These are phyloP conservation scores for Lineolata rhizophorae DNA, from an alignment of 495 filamentous ascomycete species.

Conservation along the genomic window DNA sequence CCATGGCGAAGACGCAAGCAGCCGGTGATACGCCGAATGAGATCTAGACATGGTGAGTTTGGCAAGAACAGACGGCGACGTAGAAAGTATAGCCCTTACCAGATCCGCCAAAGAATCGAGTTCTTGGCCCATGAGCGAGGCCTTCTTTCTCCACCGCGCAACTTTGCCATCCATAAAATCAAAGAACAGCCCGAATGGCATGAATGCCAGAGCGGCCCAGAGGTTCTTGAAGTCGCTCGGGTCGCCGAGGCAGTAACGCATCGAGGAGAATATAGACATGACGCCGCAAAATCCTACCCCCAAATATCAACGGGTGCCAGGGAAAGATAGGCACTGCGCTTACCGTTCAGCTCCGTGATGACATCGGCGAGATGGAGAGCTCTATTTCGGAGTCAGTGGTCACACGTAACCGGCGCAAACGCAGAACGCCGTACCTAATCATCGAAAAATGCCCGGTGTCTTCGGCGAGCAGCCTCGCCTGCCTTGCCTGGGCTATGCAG, in stretches of 20 bases:
- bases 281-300: constrained; percentile 50
- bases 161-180: constrained; percentile 97
- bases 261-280: constrained; percentile 87
- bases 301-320: constrained; percentile 1
- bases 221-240: constrained; percentile 40
- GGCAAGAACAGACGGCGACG: neutral
- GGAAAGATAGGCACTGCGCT: neutral
- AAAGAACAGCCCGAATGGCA: constrained; percentile 91
- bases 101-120: constrained; percentile 92
- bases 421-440: constrained; percentile 44
- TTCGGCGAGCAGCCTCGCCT: constrained; percentile 58
- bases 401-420: constrained; percentile 5
- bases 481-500: constrained; percentile 49
- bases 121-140: constrained; percentile 92
- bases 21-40: constrained; percentile 91
- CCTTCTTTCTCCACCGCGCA: constrained; percentile 87
- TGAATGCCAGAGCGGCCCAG: constrained; percentile 64
- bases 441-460: constrained; percentile 63
- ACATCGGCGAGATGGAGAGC: constrained; percentile 86
- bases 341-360: constrained; percentile 91
- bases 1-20: constrained; percentile 67
- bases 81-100: constrained; percentile 34
- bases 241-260: constrained; percentile 77
- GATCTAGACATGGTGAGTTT: constrained; percentile 31
- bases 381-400: constrained; percentile 19